Conservation (phyloP, 148 eudicot genomes). For the Oxyria digyna region DNA sequence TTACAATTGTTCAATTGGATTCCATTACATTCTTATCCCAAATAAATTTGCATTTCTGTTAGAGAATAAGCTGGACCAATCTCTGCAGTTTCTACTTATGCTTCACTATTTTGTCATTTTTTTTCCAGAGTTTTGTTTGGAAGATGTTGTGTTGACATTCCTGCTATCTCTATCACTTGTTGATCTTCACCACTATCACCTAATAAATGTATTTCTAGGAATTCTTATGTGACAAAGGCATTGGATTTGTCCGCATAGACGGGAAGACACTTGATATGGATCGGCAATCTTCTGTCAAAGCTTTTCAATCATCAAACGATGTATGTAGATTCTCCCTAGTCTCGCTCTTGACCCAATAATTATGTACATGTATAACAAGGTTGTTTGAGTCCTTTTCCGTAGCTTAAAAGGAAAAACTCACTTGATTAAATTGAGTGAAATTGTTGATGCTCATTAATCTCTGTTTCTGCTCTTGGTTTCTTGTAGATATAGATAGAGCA, state of each 20-base stretch:
- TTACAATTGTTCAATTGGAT: background rate
- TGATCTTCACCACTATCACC: background rate
- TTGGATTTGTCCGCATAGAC: slow-evolving; percentile 79
- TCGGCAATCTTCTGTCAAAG: slow-evolving; percentile 60
- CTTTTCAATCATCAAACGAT: slow-evolving; percentile 70
- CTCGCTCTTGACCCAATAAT: background rate
- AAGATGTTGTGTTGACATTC: background rate
- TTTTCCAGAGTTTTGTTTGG: background rate
- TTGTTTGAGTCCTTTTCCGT: background rate
- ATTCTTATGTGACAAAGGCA: slow-evolving; percentile 54
- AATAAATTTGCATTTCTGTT: background rate
- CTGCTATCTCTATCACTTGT: background rate
- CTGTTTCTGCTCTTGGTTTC: background rate
- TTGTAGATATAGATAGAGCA: background rate
- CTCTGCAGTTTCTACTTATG: background rate
- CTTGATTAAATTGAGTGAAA: background rate
- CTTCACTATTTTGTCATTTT: background rate
- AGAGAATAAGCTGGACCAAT: background rate
- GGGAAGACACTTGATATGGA: slow-evolving; percentile 46
- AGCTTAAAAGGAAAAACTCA: background rate
- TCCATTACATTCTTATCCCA: background rate
- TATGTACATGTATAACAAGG: background rate
- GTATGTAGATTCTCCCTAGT: slow-evolving; percentile 16
- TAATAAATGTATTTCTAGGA: slow-evolving; percentile 30
- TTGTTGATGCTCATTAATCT: background rate